Evolutionary conservation across 106 monocot species (phyloP), one percentile per base, ranked within the genome.

Genomic region (Posidonia australis): DNA sequence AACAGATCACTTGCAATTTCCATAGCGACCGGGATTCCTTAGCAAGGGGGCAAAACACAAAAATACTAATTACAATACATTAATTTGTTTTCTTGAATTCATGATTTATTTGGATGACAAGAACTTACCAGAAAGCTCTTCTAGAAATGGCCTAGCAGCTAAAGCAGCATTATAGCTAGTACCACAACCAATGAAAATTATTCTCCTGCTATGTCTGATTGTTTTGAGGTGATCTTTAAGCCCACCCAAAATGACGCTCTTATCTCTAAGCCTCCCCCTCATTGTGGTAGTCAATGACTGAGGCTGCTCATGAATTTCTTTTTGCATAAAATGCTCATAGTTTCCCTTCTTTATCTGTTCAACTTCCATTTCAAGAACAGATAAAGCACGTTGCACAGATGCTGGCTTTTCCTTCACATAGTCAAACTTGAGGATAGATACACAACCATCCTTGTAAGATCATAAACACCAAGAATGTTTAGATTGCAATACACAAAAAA

Each of bases 331-430:
- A 67, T 98, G 87, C 46, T 98, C 84, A 77, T 87, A 98, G 30
- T 81, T 84, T 62, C 96, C 96, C 57, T 90, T 98, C 74, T 90
- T 98, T 78, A 98, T 98, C 78, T 98, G 96, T 58, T 98, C 96
- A 67, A 98, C 96, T 68, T 98, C 90, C 90, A 98, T 90, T 80
- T 98, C 96, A 61, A 98, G 80, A 65, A 98, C 77, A 63, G 87
- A 98, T 56, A 98, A 76, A 47, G 96, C 96, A 62, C 96, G 81
- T 58, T 98, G 84, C 11, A 98, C 87, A 51, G 96, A 90, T 14
- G 86, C 87, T 55, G 96, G 96, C 64, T 90, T 98, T 73, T 98
- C 96, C 67, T 82, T 98, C 27, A 71, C 76, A 58, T 67, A 65
- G 65, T 98, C 90, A 64, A 90, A 98, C 68, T 90, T 98, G 14